A percentile compares a stretch with the other conserved stretches of the same genome.
These are phyloP conservation scores for Linum lewisii DNA, from an alignment of 345 rosid species.

Conservation along the genomic window DNA sequence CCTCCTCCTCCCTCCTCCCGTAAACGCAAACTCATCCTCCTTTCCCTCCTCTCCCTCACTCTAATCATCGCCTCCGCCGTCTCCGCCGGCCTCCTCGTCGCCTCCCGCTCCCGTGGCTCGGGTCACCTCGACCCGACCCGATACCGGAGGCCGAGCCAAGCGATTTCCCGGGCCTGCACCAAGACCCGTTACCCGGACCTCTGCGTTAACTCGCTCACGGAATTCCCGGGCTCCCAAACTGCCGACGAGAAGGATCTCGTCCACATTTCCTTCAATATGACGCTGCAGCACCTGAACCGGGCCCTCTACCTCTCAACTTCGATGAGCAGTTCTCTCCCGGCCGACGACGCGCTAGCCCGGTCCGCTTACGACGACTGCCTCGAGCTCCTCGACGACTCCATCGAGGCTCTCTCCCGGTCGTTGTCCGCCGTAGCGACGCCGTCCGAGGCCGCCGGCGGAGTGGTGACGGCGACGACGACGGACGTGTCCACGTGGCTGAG, in stretches of 20 bases:
- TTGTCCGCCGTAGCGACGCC: conserved; percentile 37
- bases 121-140: not conserved
- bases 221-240: conserved; percentile 49
- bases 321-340: conserved; percentile 36
- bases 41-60: conserved; percentile 32
- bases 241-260: conserved; percentile 63
- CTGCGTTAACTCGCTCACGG: conserved; percentile 59
- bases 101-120: conserved; percentile 21
- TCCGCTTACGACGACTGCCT: conserved; percentile 82
- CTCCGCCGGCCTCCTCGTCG: conserved; percentile 36
- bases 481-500: conserved; percentile 97
- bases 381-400: conserved; percentile 81
- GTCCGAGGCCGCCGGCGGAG: not conserved
- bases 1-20: conserved; percentile 8
- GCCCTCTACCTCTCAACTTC: conserved; percentile 58
- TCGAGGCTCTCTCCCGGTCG: conserved; percentile 66
- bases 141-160: conserved; percentile 53
- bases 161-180: conserved; percentile 60
- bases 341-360: conserved; percentile 44
- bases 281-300: conserved; percentile 66
- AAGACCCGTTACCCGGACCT: conserved; percentile 53
- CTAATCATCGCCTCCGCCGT: conserved; percentile 54
- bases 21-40: conserved; percentile 32
- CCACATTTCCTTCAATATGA: conserved; percentile 91
- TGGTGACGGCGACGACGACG: conserved; percentile 21